These are phyloP conservation scores for Penicillium sp. DNA, from an alignment of 2,329 filamentous ascomycete genomes.

Conservation along the genomic window DNA sequence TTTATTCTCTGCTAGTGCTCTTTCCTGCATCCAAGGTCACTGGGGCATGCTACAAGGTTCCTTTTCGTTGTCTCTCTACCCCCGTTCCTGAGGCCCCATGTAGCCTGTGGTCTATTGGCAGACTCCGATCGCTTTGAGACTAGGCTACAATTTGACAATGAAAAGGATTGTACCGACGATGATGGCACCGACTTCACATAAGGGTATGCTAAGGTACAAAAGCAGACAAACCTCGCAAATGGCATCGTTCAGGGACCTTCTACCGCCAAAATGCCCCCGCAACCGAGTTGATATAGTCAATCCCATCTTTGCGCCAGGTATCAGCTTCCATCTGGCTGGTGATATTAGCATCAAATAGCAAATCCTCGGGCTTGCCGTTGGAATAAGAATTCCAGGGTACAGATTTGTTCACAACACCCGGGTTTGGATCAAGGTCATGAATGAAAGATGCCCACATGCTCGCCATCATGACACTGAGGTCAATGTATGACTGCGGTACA, in stretches of 20 bases:
- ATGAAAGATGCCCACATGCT: constrained; percentile 57
- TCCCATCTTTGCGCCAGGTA: constrained; percentile 42
- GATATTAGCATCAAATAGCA: constrained; percentile 54
- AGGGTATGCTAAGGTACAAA: background rate
- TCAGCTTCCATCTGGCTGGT: constrained; percentile 49
- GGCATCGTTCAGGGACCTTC: background rate
- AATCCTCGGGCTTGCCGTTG: constrained; percentile 43
- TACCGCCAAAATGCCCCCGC: constrained; percentile 28
- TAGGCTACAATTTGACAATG: too few species aligned
- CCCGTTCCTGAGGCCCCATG: too few species aligned
- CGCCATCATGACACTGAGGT: constrained; percentile 52
- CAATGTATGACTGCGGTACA: constrained; percentile 44
- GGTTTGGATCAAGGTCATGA: constrained; percentile 48
- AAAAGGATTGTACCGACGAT: too few species aligned
- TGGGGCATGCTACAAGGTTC: too few species aligned
- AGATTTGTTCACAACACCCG: constrained; percentile 22
- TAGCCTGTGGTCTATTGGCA: too few species aligned
- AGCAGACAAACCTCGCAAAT: too few species aligned
- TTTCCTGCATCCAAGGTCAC: too few species aligned
- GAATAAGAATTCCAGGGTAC: constrained; percentile 50
- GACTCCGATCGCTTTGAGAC: too few species aligned
- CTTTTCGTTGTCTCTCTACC: too few species aligned
- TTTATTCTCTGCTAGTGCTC: too few species aligned
- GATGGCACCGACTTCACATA: too few species aligned
- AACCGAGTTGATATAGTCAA: constrained; percentile 34